Evolutionary conservation across 2,329 filamentous ascomycete genomes (phyloP).

Genomic region (Cladosporium sphaerospermum): DNA sequence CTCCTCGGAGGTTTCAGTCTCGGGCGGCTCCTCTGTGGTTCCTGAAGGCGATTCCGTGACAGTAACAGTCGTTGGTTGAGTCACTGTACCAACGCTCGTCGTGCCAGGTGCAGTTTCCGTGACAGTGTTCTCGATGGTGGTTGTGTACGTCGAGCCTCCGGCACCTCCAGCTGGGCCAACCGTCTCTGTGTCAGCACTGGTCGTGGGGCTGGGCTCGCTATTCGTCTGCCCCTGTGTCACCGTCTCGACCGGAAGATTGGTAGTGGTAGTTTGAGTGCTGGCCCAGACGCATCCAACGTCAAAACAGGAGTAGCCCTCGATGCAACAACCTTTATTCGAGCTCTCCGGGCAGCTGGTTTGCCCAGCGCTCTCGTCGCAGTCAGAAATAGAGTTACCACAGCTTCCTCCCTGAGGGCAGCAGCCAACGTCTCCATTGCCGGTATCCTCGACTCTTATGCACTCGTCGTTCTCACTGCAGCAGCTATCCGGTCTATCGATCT

Average conservation of each 20-base stretch:
- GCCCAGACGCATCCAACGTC: constrained; percentile 61
- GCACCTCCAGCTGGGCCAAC: not conserved
- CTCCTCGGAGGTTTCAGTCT: not conserved
- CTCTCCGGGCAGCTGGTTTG: constrained; percentile 60
- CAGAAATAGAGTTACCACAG: constrained; percentile 58
- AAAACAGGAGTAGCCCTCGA: constrained; percentile 63
- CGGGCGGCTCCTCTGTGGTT: not conserved
- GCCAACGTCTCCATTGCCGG: constrained; percentile 58
- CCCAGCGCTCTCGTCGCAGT: constrained; percentile 52
- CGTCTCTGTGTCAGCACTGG: not conserved
- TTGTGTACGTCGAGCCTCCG: constrained; percentile 7
- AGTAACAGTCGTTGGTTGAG: constrained; percentile 12
- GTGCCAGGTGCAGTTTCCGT: constrained; percentile 9
- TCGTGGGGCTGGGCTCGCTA: not conserved
- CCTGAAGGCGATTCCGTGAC: constrained; percentile 3
- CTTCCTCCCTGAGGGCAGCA: constrained; percentile 63
- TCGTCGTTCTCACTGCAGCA: constrained; percentile 63
- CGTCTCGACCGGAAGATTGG: constrained; percentile 17
- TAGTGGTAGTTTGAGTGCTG: constrained; percentile 25
- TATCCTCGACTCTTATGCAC: constrained; percentile 60
- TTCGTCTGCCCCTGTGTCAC: constrained; percentile 14
- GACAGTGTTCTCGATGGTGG: constrained; percentile 4
- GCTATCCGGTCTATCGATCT: constrained; percentile 61
- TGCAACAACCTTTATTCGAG: constrained; percentile 69
- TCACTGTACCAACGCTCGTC: constrained; percentile 8